phyloP scores from a whole-genome alignment of 140 eudicot genomes.

The Stevia rebaudiana region DNA sequence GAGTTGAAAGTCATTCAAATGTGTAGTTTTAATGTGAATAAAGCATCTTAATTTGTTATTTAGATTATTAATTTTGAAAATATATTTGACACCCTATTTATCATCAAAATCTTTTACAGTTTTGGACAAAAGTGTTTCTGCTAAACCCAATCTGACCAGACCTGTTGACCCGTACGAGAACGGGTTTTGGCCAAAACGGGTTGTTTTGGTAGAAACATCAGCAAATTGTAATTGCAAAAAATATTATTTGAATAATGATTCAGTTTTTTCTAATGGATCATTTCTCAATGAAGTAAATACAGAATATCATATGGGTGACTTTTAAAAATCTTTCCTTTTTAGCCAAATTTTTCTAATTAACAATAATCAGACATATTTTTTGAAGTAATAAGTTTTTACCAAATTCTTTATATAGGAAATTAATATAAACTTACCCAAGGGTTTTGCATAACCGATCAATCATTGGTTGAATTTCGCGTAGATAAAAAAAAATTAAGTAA shows the following conservation, averaged over 20 bases:
- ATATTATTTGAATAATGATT: neutral
- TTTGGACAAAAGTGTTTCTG: neutral
- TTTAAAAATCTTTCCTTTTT: neutral
- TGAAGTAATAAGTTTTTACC: neutral
- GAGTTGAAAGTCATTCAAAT: neutral
- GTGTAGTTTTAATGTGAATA: neutral
- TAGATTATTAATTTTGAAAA: neutral
- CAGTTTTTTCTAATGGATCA: neutral
- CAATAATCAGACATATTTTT: neutral
- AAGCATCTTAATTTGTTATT: neutral
- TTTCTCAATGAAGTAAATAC: neutral
- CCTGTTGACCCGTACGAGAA: neutral
- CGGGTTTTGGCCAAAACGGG: neutral
- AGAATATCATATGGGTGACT: neutral
- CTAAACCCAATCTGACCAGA: neutral
- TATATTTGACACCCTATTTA: neutral
- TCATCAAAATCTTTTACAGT: neutral
- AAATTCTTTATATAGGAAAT: neutral
- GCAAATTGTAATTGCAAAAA: neutral
- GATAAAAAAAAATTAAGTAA: too few relatives aligned
- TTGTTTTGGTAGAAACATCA: neutral
- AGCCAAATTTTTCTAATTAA: neutral
- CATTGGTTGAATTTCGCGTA: neutral
- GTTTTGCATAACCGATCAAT: neutral
- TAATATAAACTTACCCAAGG: neutral